Evolutionary conservation across 441 rosid species (phyloP), one percentile per base, ranked within the genome.

Genomic region (Codiaeum variegatum): DNA sequence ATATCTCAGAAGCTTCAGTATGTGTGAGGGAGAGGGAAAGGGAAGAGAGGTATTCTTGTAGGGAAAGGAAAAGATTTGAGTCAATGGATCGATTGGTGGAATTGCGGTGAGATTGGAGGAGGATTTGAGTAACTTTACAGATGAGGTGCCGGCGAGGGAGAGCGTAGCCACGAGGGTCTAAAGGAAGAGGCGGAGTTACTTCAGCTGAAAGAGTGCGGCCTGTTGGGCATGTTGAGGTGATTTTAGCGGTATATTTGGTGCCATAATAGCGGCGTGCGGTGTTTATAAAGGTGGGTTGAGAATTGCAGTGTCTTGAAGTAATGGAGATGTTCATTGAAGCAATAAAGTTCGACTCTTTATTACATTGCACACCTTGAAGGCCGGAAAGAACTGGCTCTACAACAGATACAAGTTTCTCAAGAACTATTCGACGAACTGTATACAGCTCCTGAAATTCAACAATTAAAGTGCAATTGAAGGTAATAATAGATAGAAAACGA

Each of bases 311-410:
- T 6, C 59, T 77, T 82, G 76, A 71, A 46, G 66, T 15, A 67
- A 69, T 12, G 40, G 6, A 15, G 62, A 13, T 34, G 65, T 13
- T 13, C 11, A 1, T 11, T 28, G 62, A 28, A 0, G 28, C 24
- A 21, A 51, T 24, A 51, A n/a, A 51, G 5, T 87, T 82, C 7
- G 93, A 95, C 71, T 84, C 87, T 34, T 56, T 77, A n/a, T 72
- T 82, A 58, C 63, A 73, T 3, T 80, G 67, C 60, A 86, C 88
- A 23, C 42, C 51, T 60, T 95, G 94, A 67, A 93, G 90, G 77
- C 91, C 94, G 42, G 94, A 84, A 73, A 90, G 79, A 72, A 93
- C 85, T 31, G 96, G 97, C 82, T 91, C 98, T 7, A 88, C 94
- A 78, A 91, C 74, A 61, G 90, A 77, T 66, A 88, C 36, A 66